These are phyloP conservation scores for Cryphonectria japonica DNA, from an alignment of 2,329 filamentous ascomycete species.

Conservation along the genomic window DNA sequence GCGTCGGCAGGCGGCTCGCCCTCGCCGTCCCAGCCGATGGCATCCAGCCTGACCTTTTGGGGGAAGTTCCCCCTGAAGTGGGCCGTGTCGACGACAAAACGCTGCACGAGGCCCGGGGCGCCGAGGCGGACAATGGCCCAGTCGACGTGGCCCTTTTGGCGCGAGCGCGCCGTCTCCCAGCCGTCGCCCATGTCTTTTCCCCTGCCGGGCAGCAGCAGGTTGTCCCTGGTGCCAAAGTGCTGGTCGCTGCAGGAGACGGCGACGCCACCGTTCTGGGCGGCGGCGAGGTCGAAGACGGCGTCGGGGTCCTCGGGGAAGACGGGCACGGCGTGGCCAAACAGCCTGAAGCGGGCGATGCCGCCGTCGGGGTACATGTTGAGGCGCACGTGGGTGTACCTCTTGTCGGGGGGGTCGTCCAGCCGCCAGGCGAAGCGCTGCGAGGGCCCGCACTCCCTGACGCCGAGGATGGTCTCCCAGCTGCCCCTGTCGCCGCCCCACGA, in stretches of 20 bases:
- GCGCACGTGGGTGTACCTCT: slow-evolving; percentile 77
- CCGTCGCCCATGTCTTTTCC: slow-evolving; percentile 87
- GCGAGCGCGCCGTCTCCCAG: slow-evolving; percentile 81
- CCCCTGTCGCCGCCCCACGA: slow-evolving; percentile 62
- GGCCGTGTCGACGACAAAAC: slow-evolving; percentile 76
- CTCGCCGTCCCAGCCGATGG: slow-evolving; percentile 57
- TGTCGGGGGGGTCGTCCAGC: slow-evolving; percentile 59
- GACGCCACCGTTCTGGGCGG: slow-evolving; percentile 77
- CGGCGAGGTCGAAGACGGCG: slow-evolving; percentile 74
- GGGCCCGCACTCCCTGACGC: slow-evolving; percentile 72
- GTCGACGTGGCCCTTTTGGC: slow-evolving; percentile 73
- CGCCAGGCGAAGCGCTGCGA: slow-evolving; percentile 75
- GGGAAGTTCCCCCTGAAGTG: slow-evolving; percentile 86
- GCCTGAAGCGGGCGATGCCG: slow-evolving; percentile 78
- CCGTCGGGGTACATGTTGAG: slow-evolving; percentile 87
- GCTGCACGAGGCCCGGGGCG: slow-evolving; percentile 65
- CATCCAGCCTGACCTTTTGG: slow-evolving; percentile 72
- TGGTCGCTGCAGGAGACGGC: slow-evolving; percentile 79
- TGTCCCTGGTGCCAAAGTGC: slow-evolving; percentile 82
- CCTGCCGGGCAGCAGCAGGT: slow-evolving; percentile 76
- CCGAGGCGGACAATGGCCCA: slow-evolving; percentile 81
- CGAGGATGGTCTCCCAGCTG: slow-evolving; percentile 74
- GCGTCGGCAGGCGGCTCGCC: slow-evolving; percentile 54
- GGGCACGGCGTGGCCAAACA: slow-evolving; percentile 76
- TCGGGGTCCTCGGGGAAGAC: slow-evolving; percentile 71